Conservation (phyloP, 805 yeast species). For the Teunomyces gatunensis region DNA sequence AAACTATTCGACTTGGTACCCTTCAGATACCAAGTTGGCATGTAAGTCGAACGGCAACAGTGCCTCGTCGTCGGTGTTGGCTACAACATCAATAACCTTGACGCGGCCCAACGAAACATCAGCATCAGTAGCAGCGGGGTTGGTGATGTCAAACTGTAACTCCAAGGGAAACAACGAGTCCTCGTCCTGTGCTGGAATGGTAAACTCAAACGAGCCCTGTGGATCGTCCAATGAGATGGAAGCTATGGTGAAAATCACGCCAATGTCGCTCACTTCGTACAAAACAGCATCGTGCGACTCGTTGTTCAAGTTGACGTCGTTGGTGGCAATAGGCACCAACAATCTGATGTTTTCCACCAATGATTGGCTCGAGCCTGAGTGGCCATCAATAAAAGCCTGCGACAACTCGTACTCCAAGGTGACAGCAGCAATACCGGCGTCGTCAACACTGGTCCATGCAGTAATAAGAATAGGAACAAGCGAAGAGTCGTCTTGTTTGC, state of each 20-base stretch:
- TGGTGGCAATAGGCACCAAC: slow-evolving; percentile 65
- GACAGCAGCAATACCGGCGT: slow-evolving; percentile 61
- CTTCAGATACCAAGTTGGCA: slow-evolving; percentile 55
- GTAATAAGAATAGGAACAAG: slow-evolving; percentile 66
- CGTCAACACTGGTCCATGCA: slow-evolving; percentile 76
- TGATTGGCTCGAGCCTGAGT: slow-evolving; percentile 28
- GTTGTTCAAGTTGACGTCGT: slow-evolving; percentile 49
- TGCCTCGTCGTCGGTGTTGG: slow-evolving; percentile 47
- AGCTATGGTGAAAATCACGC: slow-evolving; percentile 64
- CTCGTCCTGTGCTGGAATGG: slow-evolving; percentile 72
- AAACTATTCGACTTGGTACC: slow-evolving; percentile 42
- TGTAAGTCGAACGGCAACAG: slow-evolving; percentile 70
- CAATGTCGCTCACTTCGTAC: slow-evolving; percentile 62
- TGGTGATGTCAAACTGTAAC: slow-evolving; percentile 54
- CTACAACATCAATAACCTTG: slow-evolving; percentile 57
- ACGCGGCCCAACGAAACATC: slow-evolving; percentile 62
- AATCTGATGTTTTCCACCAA: slow-evolving; percentile 52
- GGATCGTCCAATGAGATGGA: slow-evolving; percentile 50
- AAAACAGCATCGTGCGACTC: slow-evolving; percentile 48
- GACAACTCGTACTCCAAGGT: slow-evolving; percentile 86
- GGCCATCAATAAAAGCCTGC: slow-evolving; percentile 31
- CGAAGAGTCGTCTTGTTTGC: slow-evolving; percentile 51
- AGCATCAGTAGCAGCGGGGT: slow-evolving; percentile 40
- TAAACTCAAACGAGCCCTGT: slow-evolving; percentile 76
- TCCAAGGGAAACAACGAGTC: slow-evolving; percentile 88